A percentile compares a stretch with the other conserved stretches of the same genome.
Conservation (phyloP, 2,329 filamentous ascomycete genomes). For the Penicillium sp. region DNA sequence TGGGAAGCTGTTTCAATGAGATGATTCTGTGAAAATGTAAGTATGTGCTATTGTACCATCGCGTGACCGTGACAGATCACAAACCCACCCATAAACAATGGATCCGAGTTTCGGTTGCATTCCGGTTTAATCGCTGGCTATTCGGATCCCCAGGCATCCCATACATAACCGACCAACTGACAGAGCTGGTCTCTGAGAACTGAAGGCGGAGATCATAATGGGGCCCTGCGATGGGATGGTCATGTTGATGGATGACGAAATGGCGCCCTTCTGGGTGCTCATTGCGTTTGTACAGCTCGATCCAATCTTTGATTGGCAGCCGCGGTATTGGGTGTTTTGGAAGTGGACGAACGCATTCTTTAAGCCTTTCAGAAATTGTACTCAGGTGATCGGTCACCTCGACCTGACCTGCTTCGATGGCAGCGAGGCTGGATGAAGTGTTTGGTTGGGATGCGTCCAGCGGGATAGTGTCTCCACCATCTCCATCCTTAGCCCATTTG, state of each 20-base stretch:
- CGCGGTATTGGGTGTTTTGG: conserved; percentile 25
- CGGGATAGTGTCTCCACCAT: background rate
- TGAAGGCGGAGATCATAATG: conserved; percentile 70
- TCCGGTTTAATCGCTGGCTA: conserved; percentile 53
- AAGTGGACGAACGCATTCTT: conserved; percentile 25
- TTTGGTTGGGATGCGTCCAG: background rate
- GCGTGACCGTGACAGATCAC: background rate
- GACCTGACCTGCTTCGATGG: conserved; percentile 52
- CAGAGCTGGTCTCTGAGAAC: conserved; percentile 64
- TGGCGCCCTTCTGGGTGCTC: conserved; percentile 49
- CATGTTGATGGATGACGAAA: conserved; percentile 71
- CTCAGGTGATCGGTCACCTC: conserved; percentile 48
- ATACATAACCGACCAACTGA: conserved; percentile 64
- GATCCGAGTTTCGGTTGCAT: conserved; percentile 61
- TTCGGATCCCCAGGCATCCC: conserved; percentile 60
- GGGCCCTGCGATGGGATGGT: conserved; percentile 65
- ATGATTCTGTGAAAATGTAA: conserved; percentile 49
- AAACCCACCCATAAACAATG: conserved; percentile 58
- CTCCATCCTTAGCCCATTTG: background rate
- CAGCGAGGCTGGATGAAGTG: conserved; percentile 33
- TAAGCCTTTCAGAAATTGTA: conserved; percentile 47
- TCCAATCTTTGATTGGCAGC: conserved; percentile 44
- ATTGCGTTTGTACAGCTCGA: conserved; percentile 49
- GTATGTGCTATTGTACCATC: background rate
- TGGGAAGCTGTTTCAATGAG: conserved; percentile 57